These are phyloP conservation scores for Eucalyptus erythrocorys DNA, from an alignment of 345 rosid species.

Conservation along the genomic window DNA sequence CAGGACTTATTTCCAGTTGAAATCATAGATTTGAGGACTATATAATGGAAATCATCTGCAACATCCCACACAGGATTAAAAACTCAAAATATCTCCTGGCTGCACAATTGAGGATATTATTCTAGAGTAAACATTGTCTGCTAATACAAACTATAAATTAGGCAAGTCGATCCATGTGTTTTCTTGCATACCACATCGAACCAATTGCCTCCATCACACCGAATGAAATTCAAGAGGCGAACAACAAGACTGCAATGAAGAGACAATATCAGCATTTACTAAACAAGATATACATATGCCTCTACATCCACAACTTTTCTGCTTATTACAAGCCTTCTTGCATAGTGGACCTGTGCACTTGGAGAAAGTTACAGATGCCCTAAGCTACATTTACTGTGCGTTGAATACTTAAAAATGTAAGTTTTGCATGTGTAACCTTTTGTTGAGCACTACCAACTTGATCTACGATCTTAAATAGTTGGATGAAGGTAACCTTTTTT, in stretches of 20 bases:
- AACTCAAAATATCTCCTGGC: not conserved
- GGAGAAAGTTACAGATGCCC: not conserved
- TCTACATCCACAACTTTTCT: not conserved
- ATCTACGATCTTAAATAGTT: not conserved
- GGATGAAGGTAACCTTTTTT: not conserved
- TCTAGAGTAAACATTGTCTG: not conserved
- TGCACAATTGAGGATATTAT: not conserved
- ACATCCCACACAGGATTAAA: not conserved
- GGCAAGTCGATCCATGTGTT: not conserved
- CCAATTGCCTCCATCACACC: not conserved
- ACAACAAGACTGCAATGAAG: not conserved
- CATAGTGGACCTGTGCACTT: not conserved
- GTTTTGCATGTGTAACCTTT: not conserved
- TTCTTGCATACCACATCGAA: not conserved
- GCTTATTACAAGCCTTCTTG: not conserved
- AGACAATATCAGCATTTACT: not conserved
- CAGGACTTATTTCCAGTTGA: not conserved
- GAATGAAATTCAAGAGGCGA: not conserved
- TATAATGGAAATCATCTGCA: not conserved
- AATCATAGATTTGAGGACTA: not conserved
- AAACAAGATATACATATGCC: not conserved
- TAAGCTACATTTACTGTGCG: not conserved
- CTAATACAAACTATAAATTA: not conserved
- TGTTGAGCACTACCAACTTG: not conserved
- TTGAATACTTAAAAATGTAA: not conserved